Conservation (phyloP, 768 basidiomycete species). For the Rickenella mellea region DNA sequence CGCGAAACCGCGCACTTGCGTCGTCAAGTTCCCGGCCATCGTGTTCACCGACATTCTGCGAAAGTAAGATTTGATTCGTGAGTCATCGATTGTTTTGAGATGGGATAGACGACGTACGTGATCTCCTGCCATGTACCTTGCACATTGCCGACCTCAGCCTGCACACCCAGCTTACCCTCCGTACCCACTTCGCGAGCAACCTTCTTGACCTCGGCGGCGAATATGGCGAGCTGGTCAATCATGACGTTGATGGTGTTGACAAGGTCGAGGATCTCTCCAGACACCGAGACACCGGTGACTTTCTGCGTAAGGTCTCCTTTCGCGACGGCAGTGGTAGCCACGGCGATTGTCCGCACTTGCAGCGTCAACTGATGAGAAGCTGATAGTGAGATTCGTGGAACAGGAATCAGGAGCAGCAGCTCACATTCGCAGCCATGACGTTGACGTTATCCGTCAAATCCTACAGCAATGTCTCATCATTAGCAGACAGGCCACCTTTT, state of each 20-base stretch:
- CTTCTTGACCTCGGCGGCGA: constrained; percentile 80
- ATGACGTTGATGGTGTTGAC: constrained; percentile 96
- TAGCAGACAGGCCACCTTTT: background rate
- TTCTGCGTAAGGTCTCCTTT: constrained; percentile 90
- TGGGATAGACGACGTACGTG: constrained; percentile 49
- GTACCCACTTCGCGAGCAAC: constrained; percentile 97
- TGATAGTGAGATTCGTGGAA: background rate
- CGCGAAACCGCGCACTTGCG: constrained; percentile 97
- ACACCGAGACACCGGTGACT: constrained; percentile 84
- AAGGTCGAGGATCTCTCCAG: constrained; percentile 91
- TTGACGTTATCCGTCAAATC: constrained; percentile 94
- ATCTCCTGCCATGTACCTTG: constrained; percentile 99
- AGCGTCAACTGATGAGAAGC: constrained; percentile 58
- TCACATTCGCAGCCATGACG: constrained; percentile 86
- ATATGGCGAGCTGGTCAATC: constrained; percentile 61
- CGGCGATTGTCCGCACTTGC: constrained; percentile 89
- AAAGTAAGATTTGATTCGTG: background rate
- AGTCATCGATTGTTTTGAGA: background rate
- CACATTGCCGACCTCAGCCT: constrained; percentile 93
- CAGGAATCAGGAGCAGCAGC: constrained; percentile 16
- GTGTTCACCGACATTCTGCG: constrained; percentile 88
- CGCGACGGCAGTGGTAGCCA: constrained; percentile 91
- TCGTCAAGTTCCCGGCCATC: constrained; percentile 95
- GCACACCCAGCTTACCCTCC: constrained; percentile 96
- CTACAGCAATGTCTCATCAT: constrained; percentile 21